Evolutionary conservation across 352 stramenopile genomes (phyloP).

Genomic region (Globisporangium spinosum): DNA sequence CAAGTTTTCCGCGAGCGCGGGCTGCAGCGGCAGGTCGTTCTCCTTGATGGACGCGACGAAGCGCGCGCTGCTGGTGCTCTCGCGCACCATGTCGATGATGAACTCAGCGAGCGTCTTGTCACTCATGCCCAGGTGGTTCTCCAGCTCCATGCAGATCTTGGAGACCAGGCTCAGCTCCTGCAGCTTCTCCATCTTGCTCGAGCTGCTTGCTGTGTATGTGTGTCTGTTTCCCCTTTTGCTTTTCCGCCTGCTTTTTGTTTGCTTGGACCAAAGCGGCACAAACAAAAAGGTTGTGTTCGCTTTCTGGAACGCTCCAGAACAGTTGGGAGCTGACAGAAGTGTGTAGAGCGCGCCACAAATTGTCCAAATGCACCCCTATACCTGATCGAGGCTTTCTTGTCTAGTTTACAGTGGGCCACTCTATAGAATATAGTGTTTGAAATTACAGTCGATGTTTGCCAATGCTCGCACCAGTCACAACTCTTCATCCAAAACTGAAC

Average conservation of each 20-base stretch:
- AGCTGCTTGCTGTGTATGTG: neutral
- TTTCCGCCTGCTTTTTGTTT: neutral
- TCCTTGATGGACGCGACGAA: slow-evolving; percentile 63
- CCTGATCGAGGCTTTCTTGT: neutral
- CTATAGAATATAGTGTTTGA: neutral
- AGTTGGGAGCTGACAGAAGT: neutral
- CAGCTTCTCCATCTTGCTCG: slow-evolving; percentile 75
- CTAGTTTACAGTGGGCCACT: neutral
- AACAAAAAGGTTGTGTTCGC: neutral
- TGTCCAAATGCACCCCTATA: slow-evolving; percentile 13
- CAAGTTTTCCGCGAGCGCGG: slow-evolving; percentile 65
- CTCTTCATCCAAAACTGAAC: neutral
- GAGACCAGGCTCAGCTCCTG: slow-evolving; percentile 86
- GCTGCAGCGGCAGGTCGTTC: slow-evolving; percentile 59
- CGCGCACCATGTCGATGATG: slow-evolving; percentile 89
- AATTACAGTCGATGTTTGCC: neutral
- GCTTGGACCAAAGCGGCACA: slow-evolving; percentile 1
- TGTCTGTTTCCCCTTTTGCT: neutral
- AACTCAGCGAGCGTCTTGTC: slow-evolving; percentile 98
- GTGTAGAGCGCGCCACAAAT: neutral
- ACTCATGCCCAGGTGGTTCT: slow-evolving; percentile 92
- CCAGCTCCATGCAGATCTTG: slow-evolving; percentile 86
- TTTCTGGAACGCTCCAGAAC: neutral
- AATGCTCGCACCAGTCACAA: neutral
- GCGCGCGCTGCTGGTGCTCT: slow-evolving; percentile 52